These are phyloP conservation scores for Penicillium steckii DNA, from an alignment of 495 filamentous ascomycete genomes.

Conservation along the genomic window DNA sequence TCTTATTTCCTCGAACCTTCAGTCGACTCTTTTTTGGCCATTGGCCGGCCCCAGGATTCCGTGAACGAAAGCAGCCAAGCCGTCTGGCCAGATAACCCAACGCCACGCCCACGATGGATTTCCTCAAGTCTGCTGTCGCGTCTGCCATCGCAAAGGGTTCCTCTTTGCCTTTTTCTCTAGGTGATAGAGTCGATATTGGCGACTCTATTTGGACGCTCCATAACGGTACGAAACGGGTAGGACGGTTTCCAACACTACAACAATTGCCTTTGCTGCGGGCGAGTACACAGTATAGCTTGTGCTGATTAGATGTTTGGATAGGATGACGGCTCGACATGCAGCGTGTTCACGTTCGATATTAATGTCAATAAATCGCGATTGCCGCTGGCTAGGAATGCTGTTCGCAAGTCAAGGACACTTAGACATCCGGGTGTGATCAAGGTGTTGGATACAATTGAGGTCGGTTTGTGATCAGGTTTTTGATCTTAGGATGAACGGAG, in stretches of 20 bases:
- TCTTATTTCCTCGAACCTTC: neutral
- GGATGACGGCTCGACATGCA: slow-evolving; percentile 92
- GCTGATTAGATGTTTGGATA: slow-evolving; percentile 30
- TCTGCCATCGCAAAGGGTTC: slow-evolving; percentile 95
- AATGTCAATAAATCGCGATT: slow-evolving; percentile 72
- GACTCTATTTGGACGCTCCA: slow-evolving; percentile 89
- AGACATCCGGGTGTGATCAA: slow-evolving; percentile 92
- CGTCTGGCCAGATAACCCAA: neutral
- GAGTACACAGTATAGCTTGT: neutral
- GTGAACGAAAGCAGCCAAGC: slow-evolving; percentile 8
- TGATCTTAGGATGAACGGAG: too few relatives aligned
- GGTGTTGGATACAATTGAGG: slow-evolving; percentile 91
- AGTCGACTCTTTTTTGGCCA: neutral
- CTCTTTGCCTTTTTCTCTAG: slow-evolving; percentile 86
- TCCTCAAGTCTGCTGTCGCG: slow-evolving; percentile 94
- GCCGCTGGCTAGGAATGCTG: slow-evolving; percentile 86
- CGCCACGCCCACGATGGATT: slow-evolving; percentile 67
- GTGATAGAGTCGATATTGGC: slow-evolving; percentile 84
- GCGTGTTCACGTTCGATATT: slow-evolving; percentile 94
- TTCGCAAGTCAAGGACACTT: slow-evolving; percentile 86
- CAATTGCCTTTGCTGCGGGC: slow-evolving; percentile 1
- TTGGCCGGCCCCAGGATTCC: slow-evolving; percentile 5
- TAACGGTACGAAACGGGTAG: slow-evolving; percentile 87
- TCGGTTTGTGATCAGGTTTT: slow-evolving; percentile 37
- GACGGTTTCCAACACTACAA: slow-evolving; percentile 22